A percentile compares a stretch with the other conserved stretches of the same genome.
These are phyloP conservation scores for Colletotrichum eremochloae DNA, from an alignment of 2,329 filamentous ascomycete species.

Conservation along the genomic window DNA sequence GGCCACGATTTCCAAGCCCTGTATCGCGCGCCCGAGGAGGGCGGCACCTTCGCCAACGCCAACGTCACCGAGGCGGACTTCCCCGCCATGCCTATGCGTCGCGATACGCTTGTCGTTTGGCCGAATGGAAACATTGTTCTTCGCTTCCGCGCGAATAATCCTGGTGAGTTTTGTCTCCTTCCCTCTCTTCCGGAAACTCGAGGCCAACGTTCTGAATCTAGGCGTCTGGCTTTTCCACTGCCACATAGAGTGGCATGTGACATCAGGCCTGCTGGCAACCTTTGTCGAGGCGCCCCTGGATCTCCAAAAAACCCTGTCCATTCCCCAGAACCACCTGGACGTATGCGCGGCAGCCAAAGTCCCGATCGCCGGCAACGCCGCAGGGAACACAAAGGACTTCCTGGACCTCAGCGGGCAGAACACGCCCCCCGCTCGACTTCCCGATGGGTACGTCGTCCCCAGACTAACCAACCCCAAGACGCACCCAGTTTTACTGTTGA, in stretches of 20 bases:
- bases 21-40: slow-evolving; percentile 69
- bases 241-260: slow-evolving; percentile 84
- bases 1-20: slow-evolving; percentile 81
- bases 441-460: slow-evolving; percentile 66
- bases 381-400: slow-evolving; percentile 74
- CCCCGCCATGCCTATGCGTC: slow-evolving; percentile 70
- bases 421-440: slow-evolving; percentile 66
- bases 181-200: neutral
- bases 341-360: slow-evolving; percentile 67
- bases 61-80: slow-evolving; percentile 61
- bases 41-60: slow-evolving; percentile 65
- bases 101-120: slow-evolving; percentile 76
- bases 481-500: neutral
- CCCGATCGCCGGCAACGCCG: slow-evolving; percentile 77
- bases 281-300: slow-evolving; percentile 74
- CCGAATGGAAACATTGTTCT: slow-evolving; percentile 78
- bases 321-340: slow-evolving; percentile 71
- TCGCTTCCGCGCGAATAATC: slow-evolving; percentile 76
- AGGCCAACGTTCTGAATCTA: slow-evolving; percentile 37
- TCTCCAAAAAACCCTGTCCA: slow-evolving; percentile 69
- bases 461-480: neutral
- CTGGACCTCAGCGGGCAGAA: slow-evolving; percentile 75
- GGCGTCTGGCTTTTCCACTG: slow-evolving; percentile 82
- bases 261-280: slow-evolving; percentile 74
- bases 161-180: slow-evolving; percentile 59